These are phyloP conservation scores for Candida ortonii DNA, from an alignment of 805 yeast genomes.

Conservation along the genomic window DNA sequence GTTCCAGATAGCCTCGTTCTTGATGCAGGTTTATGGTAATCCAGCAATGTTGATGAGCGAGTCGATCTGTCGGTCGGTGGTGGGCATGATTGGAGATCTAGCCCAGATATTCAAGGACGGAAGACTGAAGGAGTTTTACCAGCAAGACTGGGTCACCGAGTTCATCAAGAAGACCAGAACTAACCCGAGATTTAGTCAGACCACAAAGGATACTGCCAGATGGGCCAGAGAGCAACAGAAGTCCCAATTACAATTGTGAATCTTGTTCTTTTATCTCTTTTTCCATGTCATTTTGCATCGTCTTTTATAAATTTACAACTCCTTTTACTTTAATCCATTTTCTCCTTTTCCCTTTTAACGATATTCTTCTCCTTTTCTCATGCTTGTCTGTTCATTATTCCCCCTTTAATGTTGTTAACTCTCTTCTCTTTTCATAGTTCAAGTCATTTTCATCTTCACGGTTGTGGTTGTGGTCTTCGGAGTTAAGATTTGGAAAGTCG, in stretches of 20 bases:
- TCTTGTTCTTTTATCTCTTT: conserved; percentile 2
- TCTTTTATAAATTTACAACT: conserved; percentile 1
- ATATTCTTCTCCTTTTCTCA: conserved; percentile 1
- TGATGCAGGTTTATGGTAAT: conserved; percentile 59
- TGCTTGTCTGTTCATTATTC: conserved; percentile 2
- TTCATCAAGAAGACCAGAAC: conserved; percentile 72
- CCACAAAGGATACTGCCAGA: conserved; percentile 87
- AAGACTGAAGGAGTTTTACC: conserved; percentile 61
- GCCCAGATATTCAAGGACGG: conserved; percentile 84
- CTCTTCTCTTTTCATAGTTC: conserved; percentile 13
- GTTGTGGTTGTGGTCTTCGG: too few species aligned
- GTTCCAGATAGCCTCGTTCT: conserved; percentile 66
- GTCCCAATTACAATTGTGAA: conserved; percentile 20
- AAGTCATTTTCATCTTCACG: too few species aligned
- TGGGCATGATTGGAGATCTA: conserved; percentile 90
- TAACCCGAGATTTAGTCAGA: conserved; percentile 55
- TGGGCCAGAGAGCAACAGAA: conserved; percentile 94
- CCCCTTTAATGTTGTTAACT: conserved; percentile 3
- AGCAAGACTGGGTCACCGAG: conserved; percentile 75
- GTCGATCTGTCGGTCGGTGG: conserved; percentile 74
- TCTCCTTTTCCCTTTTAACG: conserved; percentile 2
- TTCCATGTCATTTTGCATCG: conserved; percentile 4
- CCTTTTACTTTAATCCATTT: conserved; percentile 1
- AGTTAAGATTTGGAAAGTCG: too few species aligned
- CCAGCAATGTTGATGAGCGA: conserved; percentile 60